Percentiles rank a stretch among this genome's conserved stretches.
Evolutionary conservation across 2,329 filamentous ascomycete species (phyloP).

Genomic region (Colletotrichum lentis): DNA sequence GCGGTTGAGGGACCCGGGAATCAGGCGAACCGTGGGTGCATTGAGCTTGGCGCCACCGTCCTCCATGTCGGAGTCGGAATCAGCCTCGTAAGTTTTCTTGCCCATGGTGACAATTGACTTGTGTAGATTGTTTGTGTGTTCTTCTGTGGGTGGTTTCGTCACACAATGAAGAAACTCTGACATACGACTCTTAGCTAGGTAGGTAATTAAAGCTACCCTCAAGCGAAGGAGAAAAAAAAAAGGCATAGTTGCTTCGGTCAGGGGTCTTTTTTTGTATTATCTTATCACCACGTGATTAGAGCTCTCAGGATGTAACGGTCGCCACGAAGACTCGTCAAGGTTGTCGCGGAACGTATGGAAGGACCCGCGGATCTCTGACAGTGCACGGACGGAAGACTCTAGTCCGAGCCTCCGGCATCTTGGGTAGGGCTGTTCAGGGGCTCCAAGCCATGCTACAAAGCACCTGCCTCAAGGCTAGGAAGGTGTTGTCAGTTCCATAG

Average conservation of each 20-base stretch:
- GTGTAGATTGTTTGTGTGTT: neutral
- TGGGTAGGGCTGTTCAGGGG: conserved; percentile 29
- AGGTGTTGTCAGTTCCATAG: neutral
- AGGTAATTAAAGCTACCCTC: conserved; percentile 11
- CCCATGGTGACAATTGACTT: conserved; percentile 16
- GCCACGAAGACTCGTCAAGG: no score
- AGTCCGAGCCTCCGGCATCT: conserved; percentile 7
- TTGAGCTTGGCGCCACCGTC: conserved; percentile 32
- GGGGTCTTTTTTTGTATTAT: conserved; percentile 16
- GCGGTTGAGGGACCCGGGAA: neutral
- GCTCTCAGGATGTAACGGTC: neutral
- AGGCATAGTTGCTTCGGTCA: conserved; percentile 7
- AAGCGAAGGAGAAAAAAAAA: conserved; percentile 20
- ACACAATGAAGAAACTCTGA: conserved; percentile 8
- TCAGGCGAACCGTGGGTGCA: conserved; percentile 26
- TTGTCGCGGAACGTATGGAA: neutral
- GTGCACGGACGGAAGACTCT: conserved; percentile 14
- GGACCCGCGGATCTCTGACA: conserved; percentile 11
- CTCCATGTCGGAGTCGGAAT: conserved; percentile 30
- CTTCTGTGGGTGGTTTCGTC: neutral
- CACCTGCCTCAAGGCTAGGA: neutral
- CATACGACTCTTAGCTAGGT: neutral
- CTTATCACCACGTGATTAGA: conserved; percentile 32
- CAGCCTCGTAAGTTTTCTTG: conserved; percentile 16
- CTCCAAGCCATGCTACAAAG: neutral